Evolutionary conservation across 495 filamentous ascomycete species (phyloP).

Genomic region (Penicillium coprophilum): DNA sequence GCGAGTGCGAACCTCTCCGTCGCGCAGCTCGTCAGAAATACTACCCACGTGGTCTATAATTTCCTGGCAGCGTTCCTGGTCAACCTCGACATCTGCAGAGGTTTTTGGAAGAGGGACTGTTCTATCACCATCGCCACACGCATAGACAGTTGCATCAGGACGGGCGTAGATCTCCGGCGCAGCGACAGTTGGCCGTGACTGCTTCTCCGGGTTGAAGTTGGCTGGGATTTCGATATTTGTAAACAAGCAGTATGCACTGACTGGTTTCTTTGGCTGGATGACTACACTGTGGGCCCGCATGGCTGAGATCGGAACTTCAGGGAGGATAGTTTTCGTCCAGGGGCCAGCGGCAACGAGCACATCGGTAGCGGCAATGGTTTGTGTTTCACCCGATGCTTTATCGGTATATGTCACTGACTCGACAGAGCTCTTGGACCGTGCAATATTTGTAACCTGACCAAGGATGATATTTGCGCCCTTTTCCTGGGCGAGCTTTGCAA

Average conservation of each 20-base stretch:
- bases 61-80: conserved; percentile 78
- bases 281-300: conserved; percentile 90
- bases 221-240: conserved; percentile 79
- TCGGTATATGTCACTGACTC: conserved; percentile 73
- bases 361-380: conserved; percentile 72
- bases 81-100: conserved; percentile 74
- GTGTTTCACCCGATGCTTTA: conserved; percentile 54
- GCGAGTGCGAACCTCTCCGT: conserved; percentile 73
- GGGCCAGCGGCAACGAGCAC: conserved; percentile 85
- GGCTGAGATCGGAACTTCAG: conserved; percentile 73
- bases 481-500: conserved; percentile 75
- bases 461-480: conserved; percentile 70
- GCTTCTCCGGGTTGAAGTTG: conserved; percentile 51
- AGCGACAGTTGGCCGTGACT: conserved; percentile 58
- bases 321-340: conserved; percentile 77
- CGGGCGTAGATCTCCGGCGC: conserved; percentile 93
- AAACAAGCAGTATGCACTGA: conserved; percentile 87
- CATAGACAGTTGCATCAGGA: conserved; percentile 85
- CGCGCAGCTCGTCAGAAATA: conserved; percentile 72
- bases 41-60: conserved; percentile 77
- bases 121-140: conserved; percentile 87
- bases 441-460: conserved; percentile 64
- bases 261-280: conserved; percentile 67
- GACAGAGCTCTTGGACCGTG: conserved; percentile 53
- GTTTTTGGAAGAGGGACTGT: conserved; percentile 71